These are phyloP conservation scores for Penicillium tannophilum DNA, from an alignment of 495 filamentous ascomycete species.

Conservation along the genomic window DNA sequence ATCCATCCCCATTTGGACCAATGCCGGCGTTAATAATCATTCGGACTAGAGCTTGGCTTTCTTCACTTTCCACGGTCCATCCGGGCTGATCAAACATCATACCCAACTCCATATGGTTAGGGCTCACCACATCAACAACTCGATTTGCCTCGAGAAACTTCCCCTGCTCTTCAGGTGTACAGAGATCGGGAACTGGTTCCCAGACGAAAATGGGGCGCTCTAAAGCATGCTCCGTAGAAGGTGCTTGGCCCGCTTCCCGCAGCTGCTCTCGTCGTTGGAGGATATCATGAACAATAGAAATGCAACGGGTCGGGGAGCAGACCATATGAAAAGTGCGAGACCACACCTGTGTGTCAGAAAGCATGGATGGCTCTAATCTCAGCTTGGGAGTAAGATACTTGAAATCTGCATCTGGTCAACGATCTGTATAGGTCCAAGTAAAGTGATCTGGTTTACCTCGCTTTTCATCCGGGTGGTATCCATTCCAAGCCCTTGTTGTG, in stretches of 20 bases:
- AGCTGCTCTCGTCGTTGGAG: conserved; percentile 48
- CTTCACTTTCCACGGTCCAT: conserved; percentile 50
- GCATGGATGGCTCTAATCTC: conserved; percentile 64
- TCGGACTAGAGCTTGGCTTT: conserved; percentile 53
- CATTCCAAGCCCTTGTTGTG: conserved; percentile 92
- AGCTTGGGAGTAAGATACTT: conserved; percentile 85
- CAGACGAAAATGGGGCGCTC: conserved; percentile 77
- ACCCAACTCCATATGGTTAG: conserved; percentile 84
- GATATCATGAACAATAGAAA: conserved; percentile 67
- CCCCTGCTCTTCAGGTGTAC: conserved; percentile 71
- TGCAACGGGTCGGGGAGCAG: conserved; percentile 77
- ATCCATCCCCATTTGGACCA: conserved; percentile 45
- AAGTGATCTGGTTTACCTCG: conserved; percentile 44
- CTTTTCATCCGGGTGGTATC: conserved; percentile 65
- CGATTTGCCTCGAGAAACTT: conserved; percentile 69
- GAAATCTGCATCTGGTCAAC: conserved; percentile 63
- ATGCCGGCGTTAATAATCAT: conserved; percentile 59
- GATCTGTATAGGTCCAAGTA: conserved; percentile 8
- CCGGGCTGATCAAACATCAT: conserved; percentile 69
- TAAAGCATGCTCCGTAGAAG: conserved; percentile 24
- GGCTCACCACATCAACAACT: conserved; percentile 82
- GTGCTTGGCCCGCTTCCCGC: conserved; percentile 26
- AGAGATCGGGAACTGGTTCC: conserved; percentile 93
- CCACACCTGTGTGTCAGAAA: conserved; percentile 60
- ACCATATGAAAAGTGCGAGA: conserved; percentile 86